A percentile compares a stretch with the other conserved stretches of the same genome.
Conservation (phyloP, 306 rosid genomes). For the Prunus kanzakura region DNA sequence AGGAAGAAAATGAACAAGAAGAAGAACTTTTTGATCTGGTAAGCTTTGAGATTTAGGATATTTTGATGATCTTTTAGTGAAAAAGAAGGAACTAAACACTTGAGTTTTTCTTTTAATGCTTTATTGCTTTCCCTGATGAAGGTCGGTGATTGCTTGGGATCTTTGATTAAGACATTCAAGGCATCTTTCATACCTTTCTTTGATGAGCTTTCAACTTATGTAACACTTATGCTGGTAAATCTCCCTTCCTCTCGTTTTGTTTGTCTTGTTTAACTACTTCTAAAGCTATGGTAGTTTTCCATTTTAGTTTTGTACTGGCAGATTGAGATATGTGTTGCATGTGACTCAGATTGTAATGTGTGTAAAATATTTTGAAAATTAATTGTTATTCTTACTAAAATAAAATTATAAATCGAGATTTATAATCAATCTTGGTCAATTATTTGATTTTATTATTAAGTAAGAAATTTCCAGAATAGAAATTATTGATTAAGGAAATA, state of each 20-base stretch:
- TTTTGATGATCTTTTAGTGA: not conserved
- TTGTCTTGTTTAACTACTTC: not conserved
- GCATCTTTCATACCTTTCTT: slow-evolving; percentile 94
- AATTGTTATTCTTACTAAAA: not conserved
- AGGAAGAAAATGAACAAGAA: slow-evolving; percentile 97
- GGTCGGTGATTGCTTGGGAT: slow-evolving; percentile 97
- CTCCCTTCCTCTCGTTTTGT: not conserved
- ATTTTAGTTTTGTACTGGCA: not conserved
- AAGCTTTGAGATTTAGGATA: slow-evolving; percentile 21
- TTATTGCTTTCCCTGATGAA: slow-evolving; percentile 30
- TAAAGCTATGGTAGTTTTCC: not conserved
- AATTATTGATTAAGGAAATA: not conserved
- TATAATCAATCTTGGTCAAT: not conserved
- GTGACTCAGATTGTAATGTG: not conserved
- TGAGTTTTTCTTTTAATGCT: not conserved
- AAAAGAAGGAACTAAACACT: not conserved
- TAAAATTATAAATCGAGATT: not conserved
- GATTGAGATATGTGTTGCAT: not conserved
- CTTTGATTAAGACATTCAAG: slow-evolving; percentile 92
- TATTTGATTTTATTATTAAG: not conserved
- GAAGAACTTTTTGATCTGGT: slow-evolving; percentile 99
- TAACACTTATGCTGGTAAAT: slow-evolving; percentile 98
- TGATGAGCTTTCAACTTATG: slow-evolving; percentile 78
- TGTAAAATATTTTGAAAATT: not conserved
- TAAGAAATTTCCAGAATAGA: not conserved